A percentile compares a stretch with the other conserved stretches of the same genome.
Evolutionary conservation across 148 eudicot species (phyloP).

Genomic region (Spergularia bocconei): DNA sequence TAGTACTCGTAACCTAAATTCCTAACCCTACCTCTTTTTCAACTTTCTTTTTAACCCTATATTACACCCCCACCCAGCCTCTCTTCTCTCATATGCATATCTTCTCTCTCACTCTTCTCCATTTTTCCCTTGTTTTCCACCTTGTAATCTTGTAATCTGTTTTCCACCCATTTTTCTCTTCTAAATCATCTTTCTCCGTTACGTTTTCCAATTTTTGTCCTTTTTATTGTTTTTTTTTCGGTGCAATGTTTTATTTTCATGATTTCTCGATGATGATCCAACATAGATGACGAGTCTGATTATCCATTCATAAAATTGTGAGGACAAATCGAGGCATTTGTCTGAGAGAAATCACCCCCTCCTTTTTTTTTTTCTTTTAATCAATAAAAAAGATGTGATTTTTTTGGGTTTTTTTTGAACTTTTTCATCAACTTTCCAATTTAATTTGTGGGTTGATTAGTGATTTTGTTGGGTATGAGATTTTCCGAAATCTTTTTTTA

Average conservation of each 20-base stretch:
- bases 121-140: too few species aligned
- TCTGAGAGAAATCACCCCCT: constrained; percentile 29
- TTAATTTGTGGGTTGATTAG: background rate
- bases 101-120: background rate
- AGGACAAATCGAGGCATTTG: constrained; percentile 36
- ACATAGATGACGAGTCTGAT: constrained; percentile 37
- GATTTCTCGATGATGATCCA: constrained; percentile 31
- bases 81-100: background rate
- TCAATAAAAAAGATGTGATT: too few species aligned
- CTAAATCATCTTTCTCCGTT: background rate
- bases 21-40: background rate
- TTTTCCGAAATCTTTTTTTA: background rate
- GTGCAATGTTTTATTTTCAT: background rate
- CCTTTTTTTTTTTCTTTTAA: background rate
- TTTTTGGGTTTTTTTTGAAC: too few species aligned
- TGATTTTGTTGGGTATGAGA: too few species aligned
- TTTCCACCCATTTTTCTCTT: background rate
- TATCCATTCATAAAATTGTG: constrained; percentile 26
- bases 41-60: background rate
- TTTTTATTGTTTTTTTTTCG: background rate
- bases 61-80: background rate
- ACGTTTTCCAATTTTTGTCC: background rate
- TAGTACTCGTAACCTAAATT: constrained; percentile 2
- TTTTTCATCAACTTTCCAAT: background rate
- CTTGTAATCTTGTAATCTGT: too few species aligned